phyloP scores from a whole-genome alignment of 495 filamentous ascomycete genomes.

The Podospora comata region DNA sequence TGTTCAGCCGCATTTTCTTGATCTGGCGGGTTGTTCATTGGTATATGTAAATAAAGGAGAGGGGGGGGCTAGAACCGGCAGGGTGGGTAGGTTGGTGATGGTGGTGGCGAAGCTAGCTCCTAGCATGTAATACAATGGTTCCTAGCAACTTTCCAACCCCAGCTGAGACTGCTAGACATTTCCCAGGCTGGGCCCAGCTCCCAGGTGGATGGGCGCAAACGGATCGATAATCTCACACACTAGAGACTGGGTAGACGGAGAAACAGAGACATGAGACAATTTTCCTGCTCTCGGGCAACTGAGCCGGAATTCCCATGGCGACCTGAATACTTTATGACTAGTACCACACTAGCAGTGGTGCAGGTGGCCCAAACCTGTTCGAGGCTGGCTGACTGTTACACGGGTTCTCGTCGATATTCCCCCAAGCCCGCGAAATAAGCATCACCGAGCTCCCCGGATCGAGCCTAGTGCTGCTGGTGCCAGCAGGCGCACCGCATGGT shows the following conservation, averaged over 20 bases:
- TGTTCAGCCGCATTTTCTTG: background rate
- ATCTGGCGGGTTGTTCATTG: background rate
- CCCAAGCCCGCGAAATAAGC: slow-evolving; percentile 3
- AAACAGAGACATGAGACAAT: slow-evolving; percentile 5
- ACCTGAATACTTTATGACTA: slow-evolving; percentile 4
- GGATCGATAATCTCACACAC: background rate
- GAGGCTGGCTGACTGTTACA: slow-evolving; percentile 12
- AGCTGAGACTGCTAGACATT: background rate
- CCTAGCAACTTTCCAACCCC: background rate
- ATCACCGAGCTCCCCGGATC: slow-evolving; percentile 10
- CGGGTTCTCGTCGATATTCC: background rate
- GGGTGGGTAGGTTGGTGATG: background rate
- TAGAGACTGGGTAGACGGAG: background rate
- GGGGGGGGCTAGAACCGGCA: background rate
- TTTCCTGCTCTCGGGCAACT: background rate
- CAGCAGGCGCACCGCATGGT: background rate
- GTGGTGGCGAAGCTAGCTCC: background rate
- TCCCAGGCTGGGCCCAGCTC: background rate
- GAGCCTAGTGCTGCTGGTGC: background rate
- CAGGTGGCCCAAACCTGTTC: background rate
- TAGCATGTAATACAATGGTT: background rate
- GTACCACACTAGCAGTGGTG: slow-evolving; percentile 5
- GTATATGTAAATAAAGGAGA: background rate
- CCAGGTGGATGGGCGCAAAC: background rate
- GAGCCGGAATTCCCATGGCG: background rate